phyloP scores from a whole-genome alignment of 192 early-diverging fungal genomes.

The Coemansia sp. region DNA sequence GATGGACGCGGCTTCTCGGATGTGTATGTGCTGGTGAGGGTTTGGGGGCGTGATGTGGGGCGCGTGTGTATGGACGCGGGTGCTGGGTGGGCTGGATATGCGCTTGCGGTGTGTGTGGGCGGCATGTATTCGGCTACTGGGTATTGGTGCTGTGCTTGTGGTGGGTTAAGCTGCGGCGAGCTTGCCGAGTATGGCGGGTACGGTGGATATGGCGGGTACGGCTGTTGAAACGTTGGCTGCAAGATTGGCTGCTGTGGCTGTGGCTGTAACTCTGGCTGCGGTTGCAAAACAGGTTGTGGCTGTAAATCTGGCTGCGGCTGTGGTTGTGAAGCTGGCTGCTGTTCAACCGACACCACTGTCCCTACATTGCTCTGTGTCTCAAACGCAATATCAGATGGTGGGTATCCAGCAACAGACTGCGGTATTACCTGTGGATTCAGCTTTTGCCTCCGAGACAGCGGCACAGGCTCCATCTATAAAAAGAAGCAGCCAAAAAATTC shows the following conservation, averaged over 20 bases:
- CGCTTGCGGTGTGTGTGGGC: background rate
- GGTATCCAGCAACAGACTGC: background rate
- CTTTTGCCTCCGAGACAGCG: constrained; percentile 1
- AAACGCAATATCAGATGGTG: background rate
- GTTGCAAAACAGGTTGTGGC: background rate
- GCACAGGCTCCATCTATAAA: constrained; percentile 1
- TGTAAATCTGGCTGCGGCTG: background rate
- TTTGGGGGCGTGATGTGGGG: background rate
- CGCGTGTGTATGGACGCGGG: background rate
- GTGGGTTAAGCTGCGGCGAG: background rate
- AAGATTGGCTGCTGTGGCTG: background rate
- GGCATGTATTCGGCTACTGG: background rate
- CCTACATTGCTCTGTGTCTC: background rate
- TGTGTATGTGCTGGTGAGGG: constrained; percentile 1
- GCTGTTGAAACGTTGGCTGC: background rate
- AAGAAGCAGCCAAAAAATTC: background rate
- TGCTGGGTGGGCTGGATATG: background rate
- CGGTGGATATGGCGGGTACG: background rate
- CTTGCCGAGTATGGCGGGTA: background rate
- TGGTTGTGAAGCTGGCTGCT: background rate
- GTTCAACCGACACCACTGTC: background rate
- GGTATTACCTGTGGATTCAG: background rate
- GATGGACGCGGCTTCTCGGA: constrained; percentile 2
- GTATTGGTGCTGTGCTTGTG: background rate
- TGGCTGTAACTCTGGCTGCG: background rate